These are phyloP conservation scores for Scytalidium sp. DNA, from an alignment of 2,329 filamentous ascomycete genomes.

Conservation along the genomic window DNA sequence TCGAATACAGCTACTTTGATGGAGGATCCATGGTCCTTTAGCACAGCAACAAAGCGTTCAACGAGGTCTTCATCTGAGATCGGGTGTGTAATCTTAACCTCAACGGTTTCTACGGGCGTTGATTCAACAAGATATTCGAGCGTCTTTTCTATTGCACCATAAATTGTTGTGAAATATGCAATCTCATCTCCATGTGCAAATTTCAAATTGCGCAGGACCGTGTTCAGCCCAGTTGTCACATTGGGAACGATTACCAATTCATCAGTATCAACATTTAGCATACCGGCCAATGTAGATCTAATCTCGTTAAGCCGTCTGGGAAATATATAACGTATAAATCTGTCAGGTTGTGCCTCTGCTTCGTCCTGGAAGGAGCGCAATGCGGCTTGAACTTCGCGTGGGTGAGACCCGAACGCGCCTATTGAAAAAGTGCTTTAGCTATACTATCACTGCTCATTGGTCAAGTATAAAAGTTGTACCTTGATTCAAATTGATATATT, in stretches of 20 bases:
- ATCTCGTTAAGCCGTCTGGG: constrained; percentile 60
- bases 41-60: constrained; percentile 57
- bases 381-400: constrained; percentile 55
- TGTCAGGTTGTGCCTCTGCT: constrained; percentile 68
- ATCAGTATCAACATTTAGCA: constrained; percentile 63
- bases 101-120: constrained; percentile 42
- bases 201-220: constrained; percentile 69
- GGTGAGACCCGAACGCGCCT: constrained; percentile 79
- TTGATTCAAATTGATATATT: constrained; percentile 31
- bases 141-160: constrained; percentile 70
- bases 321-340: constrained; percentile 70
- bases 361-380: constrained; percentile 64
- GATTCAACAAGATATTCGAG: constrained; percentile 70
- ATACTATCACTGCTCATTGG: neutral
- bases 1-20: constrained; percentile 74
- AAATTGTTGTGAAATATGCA: constrained; percentile 74
- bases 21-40: no score
- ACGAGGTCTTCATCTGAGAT: constrained; percentile 67
- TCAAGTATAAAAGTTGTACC: constrained; percentile 12
- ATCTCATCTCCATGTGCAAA: no score
- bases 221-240: constrained; percentile 75
- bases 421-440: neutral
- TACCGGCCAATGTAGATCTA: constrained; percentile 59
- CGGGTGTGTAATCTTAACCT: constrained; percentile 66
- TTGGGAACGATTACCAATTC: constrained; percentile 78